Evolutionary conservation across 2,329 filamentous ascomycete genomes (phyloP).

Genomic region (Aschersonia sp.): DNA sequence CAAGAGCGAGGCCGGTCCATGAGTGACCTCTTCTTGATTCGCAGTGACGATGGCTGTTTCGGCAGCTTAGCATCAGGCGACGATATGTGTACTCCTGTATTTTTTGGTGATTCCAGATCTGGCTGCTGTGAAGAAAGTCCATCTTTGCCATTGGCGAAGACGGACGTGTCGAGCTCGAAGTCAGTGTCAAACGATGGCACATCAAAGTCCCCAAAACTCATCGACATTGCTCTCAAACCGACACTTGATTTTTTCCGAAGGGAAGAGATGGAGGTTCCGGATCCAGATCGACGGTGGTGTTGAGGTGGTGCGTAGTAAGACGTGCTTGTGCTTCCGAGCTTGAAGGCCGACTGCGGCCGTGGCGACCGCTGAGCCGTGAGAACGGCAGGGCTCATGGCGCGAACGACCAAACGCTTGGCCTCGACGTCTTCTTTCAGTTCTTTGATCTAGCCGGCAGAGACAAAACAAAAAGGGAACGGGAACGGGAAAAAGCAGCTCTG

Average conservation of each 20-base stretch:
- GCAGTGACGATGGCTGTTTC: constrained; percentile 9
- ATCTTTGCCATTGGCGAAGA: constrained; percentile 18
- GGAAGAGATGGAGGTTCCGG: not conserved
- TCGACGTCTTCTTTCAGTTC: no score
- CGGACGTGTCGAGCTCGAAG: constrained; percentile 30
- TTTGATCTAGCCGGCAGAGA: not conserved
- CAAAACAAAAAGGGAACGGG: not conserved
- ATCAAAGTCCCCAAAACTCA: constrained; percentile 27
- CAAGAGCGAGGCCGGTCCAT: constrained; percentile 36
- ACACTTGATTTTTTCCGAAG: not conserved
- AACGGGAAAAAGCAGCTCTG: not conserved
- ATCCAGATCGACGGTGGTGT: not conserved
- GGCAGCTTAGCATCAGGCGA: constrained; percentile 1
- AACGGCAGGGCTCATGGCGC: constrained; percentile 3
- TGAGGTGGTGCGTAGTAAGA: constrained; percentile 1
- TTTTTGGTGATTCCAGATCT: constrained; percentile 5
- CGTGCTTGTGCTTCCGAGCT: not conserved
- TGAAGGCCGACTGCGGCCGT: constrained; percentile 3
- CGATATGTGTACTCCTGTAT: not conserved
- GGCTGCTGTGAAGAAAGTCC: not conserved
- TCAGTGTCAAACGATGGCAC: constrained; percentile 38
- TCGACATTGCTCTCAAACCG: not conserved
- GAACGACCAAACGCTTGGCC: no score
- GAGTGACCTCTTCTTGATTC: constrained; percentile 28
- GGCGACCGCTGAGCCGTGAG: constrained; percentile 3